phyloP scores from a whole-genome alignment of 805 yeast species.

The Candida anglica region DNA sequence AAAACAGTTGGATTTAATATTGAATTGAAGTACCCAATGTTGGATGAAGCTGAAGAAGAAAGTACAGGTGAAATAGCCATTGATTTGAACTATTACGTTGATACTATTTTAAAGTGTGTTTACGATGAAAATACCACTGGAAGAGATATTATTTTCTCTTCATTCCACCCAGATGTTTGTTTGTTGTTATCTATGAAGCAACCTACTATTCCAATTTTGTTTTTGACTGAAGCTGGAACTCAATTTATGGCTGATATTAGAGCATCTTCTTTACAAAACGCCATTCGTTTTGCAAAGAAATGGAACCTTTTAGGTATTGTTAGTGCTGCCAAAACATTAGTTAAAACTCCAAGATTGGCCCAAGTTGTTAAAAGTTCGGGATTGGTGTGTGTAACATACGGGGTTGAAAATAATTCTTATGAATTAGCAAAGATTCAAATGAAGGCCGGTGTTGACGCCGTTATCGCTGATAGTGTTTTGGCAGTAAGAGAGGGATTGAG shows the following conservation, averaged over 20 bases:
- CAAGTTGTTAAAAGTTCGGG: constrained; percentile 90
- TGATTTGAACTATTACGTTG: constrained; percentile 84
- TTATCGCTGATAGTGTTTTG: constrained; percentile 91
- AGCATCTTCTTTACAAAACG: constrained; percentile 84
- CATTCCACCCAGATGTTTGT: constrained; percentile 94
- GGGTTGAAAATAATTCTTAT: constrained; percentile 79
- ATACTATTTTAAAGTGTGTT: constrained; percentile 75
- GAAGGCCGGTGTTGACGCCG: constrained; percentile 96
- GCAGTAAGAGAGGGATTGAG: constrained; percentile 85
- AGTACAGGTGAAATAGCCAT: constrained; percentile 81
- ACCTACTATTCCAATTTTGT: constrained; percentile 88
- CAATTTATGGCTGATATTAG: constrained; percentile 83
- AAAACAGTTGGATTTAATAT: constrained; percentile 86
- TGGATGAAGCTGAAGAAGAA: constrained; percentile 86
- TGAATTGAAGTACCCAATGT: constrained; percentile 93
- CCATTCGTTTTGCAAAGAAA: constrained; percentile 81
- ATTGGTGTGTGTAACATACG: constrained; percentile 90
- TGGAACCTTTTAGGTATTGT: constrained; percentile 94
- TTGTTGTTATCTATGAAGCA: constrained; percentile 82
- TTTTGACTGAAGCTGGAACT: constrained; percentile 87
- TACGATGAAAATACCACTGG: constrained; percentile 71
- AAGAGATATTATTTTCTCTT: constrained; percentile 84
- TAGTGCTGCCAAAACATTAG: constrained; percentile 79
- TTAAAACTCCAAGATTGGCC: constrained; percentile 86
- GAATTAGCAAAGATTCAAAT: constrained; percentile 79